These are phyloP conservation scores for Myriosclerotinia scirpicola DNA, from an alignment of 2,329 filamentous ascomycete species.

Conservation along the genomic window DNA sequence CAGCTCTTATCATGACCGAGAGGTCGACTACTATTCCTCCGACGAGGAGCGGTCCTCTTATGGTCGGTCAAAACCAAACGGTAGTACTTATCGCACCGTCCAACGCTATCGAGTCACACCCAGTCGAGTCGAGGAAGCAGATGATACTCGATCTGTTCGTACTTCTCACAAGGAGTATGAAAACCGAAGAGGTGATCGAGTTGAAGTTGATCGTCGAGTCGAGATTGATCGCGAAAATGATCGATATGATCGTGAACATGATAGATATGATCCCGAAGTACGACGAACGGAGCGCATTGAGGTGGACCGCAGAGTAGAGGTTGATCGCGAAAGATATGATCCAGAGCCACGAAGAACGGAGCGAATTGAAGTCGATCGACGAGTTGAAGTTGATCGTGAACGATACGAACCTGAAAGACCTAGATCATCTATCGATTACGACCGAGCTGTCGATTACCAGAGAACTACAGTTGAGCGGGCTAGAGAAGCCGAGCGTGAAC, in stretches of 20 bases:
- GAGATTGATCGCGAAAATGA: constrained; percentile 30
- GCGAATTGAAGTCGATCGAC: constrained; percentile 39
- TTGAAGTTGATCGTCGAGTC: constrained; percentile 39
- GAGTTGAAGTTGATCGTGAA: constrained; percentile 33
- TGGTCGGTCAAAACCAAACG: constrained; percentile 28
- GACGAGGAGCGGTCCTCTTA: constrained; percentile 37
- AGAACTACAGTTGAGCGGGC: constrained; percentile 32
- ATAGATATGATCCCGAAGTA: constrained; percentile 3
- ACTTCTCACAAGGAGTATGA: constrained; percentile 33
- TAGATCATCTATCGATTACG: constrained; percentile 32
- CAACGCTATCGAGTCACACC: constrained; percentile 40
- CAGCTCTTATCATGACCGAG: constrained; percentile 29
- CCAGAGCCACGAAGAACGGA: constrained; percentile 28
- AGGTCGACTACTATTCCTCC: constrained; percentile 39
- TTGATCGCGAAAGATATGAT: constrained; percentile 21
- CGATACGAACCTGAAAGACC: constrained; percentile 34
- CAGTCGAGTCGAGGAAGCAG: constrained; percentile 36
- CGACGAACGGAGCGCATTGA: constrained; percentile 18
- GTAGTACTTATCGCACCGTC: constrained; percentile 38
- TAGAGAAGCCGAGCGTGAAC: constrained; percentile 43
- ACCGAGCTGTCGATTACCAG: constrained; percentile 31
- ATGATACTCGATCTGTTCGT: constrained; percentile 36
- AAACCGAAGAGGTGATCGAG: constrained; percentile 33
- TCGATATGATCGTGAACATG: constrained; percentile 13
- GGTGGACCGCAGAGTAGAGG: constrained; percentile 32